phyloP scores from a whole-genome alignment of 177 flowering plant genomes.

The Telopea speciosissima region DNA sequence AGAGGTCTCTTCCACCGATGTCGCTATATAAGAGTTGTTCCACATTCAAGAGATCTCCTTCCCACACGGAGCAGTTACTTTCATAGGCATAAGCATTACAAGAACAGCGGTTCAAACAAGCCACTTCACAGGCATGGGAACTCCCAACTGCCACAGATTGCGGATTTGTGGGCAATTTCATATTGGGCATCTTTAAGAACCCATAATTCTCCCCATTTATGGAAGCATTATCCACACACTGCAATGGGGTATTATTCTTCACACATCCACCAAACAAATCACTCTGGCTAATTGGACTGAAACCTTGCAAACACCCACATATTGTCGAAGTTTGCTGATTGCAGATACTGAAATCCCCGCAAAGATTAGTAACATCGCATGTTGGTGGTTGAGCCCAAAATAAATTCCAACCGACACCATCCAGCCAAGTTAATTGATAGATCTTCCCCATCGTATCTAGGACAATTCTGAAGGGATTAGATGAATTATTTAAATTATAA shows the following conservation, averaged over 20 bases:
- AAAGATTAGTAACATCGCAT: too few species aligned
- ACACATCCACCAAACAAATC: slow-evolving; percentile 27
- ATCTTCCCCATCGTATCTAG: slow-evolving; percentile 24
- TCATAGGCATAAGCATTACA: slow-evolving; percentile 23
- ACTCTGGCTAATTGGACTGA: slow-evolving; percentile 12
- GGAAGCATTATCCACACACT: slow-evolving; percentile 18
- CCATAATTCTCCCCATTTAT: slow-evolving; percentile 14
- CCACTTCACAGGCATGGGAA: slow-evolving; percentile 11
- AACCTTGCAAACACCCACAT: slow-evolving; percentile 37
- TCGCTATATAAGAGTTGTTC: neutral
- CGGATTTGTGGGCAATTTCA: slow-evolving; percentile 13
- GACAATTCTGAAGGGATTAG: slow-evolving; percentile 15
- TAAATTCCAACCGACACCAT: slow-evolving; percentile 6
- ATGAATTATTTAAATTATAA: neutral
- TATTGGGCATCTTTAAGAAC: slow-evolving; percentile 15
- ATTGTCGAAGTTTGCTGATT: neutral
- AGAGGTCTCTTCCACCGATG: neutral
- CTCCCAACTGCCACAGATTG: neutral
- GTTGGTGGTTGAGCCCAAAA: slow-evolving; percentile 25
- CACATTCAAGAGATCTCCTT: slow-evolving; percentile 4
- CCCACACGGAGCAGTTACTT: slow-evolving; percentile 8
- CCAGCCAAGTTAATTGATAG: slow-evolving; percentile 14
- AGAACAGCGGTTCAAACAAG: slow-evolving; percentile 18
- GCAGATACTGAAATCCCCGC: slow-evolving; percentile 33
- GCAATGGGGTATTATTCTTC: slow-evolving; percentile 20